These are phyloP conservation scores for Sporopachydermia lactativora DNA, from an alignment of 805 yeast genomes.

Conservation along the genomic window DNA sequence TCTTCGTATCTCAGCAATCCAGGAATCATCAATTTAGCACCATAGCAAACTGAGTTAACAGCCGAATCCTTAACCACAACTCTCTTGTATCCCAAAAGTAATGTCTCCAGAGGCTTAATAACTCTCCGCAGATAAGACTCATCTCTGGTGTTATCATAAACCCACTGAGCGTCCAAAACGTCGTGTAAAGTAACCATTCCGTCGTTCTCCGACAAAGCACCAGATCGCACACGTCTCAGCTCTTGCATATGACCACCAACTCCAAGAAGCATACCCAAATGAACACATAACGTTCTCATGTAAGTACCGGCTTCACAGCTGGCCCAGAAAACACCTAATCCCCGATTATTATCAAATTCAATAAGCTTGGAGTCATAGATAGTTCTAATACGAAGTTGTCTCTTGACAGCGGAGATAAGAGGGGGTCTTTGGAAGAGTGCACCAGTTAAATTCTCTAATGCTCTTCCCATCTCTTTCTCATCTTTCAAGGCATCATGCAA, in stretches of 20 bases:
- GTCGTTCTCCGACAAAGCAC: constrained; percentile 85
- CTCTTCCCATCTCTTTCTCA: constrained; percentile 75
- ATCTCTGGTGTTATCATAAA: constrained; percentile 92
- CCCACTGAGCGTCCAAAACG: constrained; percentile 96
- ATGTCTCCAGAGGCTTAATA: constrained; percentile 87
- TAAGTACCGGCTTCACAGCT: constrained; percentile 99
- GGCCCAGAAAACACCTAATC: constrained; percentile 98
- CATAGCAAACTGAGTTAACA: constrained; percentile 95
- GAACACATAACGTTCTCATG: constrained; percentile 98
- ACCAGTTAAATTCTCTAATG: constrained; percentile 91
- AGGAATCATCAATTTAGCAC: constrained; percentile 98
- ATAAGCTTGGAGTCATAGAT: constrained; percentile 91
- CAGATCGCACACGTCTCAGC: constrained; percentile 96
- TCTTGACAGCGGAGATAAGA: constrained; percentile 94
- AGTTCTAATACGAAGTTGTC: constrained; percentile 97
- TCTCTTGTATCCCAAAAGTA: constrained; percentile 91
- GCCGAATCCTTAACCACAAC: constrained; percentile 91
- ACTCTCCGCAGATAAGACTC: constrained; percentile 90
- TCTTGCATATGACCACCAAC: constrained; percentile 99
- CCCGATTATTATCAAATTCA: constrained; percentile 94
- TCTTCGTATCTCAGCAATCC: constrained; percentile 96
- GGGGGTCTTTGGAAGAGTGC: constrained; percentile 99
- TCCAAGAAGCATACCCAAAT: constrained; percentile 94
- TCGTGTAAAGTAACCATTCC: constrained; percentile 93
- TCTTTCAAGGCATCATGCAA: constrained; percentile 87